These are phyloP conservation scores for Fonsecaea multimorphosa DNA, from an alignment of 2,329 filamentous ascomycete species.

Conservation along the genomic window DNA sequence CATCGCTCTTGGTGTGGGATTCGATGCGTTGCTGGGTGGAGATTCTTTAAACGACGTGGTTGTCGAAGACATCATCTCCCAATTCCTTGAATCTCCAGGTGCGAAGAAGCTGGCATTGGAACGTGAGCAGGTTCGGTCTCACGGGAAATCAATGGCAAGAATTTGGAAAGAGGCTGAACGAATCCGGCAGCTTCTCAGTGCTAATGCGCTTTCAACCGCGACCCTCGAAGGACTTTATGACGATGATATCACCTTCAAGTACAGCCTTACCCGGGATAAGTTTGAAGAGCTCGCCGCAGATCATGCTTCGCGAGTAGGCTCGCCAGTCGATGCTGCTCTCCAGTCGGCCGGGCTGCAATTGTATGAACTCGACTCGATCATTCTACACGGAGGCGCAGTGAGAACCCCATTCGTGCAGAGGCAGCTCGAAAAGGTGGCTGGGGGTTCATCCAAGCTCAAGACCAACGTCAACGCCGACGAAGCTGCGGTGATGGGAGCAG, in stretches of 20 bases:
- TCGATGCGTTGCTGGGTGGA: constrained; percentile 88
- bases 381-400: constrained; percentile 88
- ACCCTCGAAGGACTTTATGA: constrained; percentile 84
- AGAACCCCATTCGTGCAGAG: constrained; percentile 95
- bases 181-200: constrained; percentile 85
- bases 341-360: constrained; percentile 74
- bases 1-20: constrained; percentile 83
- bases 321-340: constrained; percentile 75
- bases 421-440: constrained; percentile 76
- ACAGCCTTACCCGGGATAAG: constrained; percentile 78
- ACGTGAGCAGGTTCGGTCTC: constrained; percentile 67
- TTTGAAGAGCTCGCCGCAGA: constrained; percentile 79
- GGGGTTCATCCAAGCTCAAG: constrained; percentile 77
- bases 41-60: constrained; percentile 88
- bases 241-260: constrained; percentile 91
- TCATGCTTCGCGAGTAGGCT: constrained; percentile 71
- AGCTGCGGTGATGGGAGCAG: constrained; percentile 92
- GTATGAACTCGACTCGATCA: constrained; percentile 81
- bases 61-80: constrained; percentile 82
- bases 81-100: constrained; percentile 74
- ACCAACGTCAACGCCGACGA: constrained; percentile 97
- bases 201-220: constrained; percentile 80
- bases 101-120: constrained; percentile 59
- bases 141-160: constrained; percentile 86
- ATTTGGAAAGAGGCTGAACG: constrained; percentile 92